phyloP scores from a whole-genome alignment of 345 rosid genomes.

The Corchorus capsularis region DNA sequence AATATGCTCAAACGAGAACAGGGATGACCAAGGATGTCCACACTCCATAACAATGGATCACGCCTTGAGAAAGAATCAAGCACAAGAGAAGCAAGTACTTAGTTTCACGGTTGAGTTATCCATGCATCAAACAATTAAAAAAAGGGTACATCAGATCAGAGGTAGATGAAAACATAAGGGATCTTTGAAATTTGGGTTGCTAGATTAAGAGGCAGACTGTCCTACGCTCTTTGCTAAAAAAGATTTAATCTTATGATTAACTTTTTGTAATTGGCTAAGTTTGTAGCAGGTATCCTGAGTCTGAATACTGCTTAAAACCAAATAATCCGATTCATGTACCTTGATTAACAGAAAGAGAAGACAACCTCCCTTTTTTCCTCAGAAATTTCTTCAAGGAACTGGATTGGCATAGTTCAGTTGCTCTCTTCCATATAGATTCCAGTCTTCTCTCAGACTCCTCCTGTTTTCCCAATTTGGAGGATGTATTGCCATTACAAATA shows the following conservation, averaged over 20 bases:
- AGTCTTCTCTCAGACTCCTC: slow-evolving; percentile 51
- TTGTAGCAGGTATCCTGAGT: too few species aligned
- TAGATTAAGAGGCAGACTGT: too few species aligned
- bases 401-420: slow-evolving; percentile 63
- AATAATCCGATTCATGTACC: slow-evolving; percentile 39
- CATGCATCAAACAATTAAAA: neutral
- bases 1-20: neutral
- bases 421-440: slow-evolving; percentile 73
- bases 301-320: neutral
- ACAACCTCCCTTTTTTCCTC: slow-evolving; percentile 71
- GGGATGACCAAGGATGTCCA: neutral
- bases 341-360: slow-evolving; percentile 66
- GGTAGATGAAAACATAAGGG: neutral
- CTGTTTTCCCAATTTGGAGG: slow-evolving; percentile 32
- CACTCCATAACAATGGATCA: neutral
- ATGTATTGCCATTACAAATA: slow-evolving; percentile 48
- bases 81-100: neutral
- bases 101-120: neutral
- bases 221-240: neutral
- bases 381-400: slow-evolving; percentile 75
- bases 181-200: neutral
- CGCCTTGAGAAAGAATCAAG: neutral
- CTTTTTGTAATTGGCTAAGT: neutral
- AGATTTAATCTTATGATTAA: neutral
- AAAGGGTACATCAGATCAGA: neutral